A percentile compares a stretch with the other conserved stretches of the same genome.
Conservation (phyloP, 2,329 filamentous ascomycete species). For the Fusarium duplospermum region DNA sequence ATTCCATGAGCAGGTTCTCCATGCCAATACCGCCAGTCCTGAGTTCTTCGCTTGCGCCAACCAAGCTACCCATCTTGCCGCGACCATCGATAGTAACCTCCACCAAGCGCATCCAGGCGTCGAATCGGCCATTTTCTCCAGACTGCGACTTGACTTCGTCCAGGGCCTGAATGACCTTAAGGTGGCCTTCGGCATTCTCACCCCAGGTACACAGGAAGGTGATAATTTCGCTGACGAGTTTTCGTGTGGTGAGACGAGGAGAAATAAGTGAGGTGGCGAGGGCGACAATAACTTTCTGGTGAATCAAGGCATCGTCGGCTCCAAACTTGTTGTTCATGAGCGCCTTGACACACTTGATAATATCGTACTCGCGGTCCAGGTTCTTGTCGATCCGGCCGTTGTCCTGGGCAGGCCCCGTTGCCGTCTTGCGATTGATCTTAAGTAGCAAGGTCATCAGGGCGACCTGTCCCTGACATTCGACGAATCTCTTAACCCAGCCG, state of each 20-base stretch:
- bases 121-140: conserved; percentile 94
- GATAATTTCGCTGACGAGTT: conserved; percentile 94
- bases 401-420: conserved; percentile 74
- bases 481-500: conserved; percentile 95
- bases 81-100: conserved; percentile 97
- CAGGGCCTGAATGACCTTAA: conserved; percentile 93
- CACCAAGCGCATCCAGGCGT: conserved; percentile 98
- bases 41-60: conserved; percentile 95
- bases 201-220: conserved; percentile 98
- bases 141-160: conserved; percentile 90
- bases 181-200: conserved; percentile 82
- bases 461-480: conserved; percentile 97
- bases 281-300: conserved; percentile 90
- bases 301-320: conserved; percentile 91
- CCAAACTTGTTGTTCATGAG: conserved; percentile 99
- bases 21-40: conserved; percentile 96
- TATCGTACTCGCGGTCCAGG: conserved; percentile 93
- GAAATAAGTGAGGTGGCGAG: conserved; percentile 89
- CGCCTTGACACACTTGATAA: conserved; percentile 96
- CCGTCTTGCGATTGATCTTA: conserved; percentile 92
- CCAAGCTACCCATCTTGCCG: conserved; percentile 98
- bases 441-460: conserved; percentile 92
- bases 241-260: conserved; percentile 88
- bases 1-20: conserved; percentile 99
- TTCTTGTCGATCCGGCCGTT: conserved; percentile 76